A percentile compares a stretch with the other conserved stretches of the same genome.
Conservation (phyloP, 176 grass and related monocot genomes). For the Puya raimondii region DNA sequence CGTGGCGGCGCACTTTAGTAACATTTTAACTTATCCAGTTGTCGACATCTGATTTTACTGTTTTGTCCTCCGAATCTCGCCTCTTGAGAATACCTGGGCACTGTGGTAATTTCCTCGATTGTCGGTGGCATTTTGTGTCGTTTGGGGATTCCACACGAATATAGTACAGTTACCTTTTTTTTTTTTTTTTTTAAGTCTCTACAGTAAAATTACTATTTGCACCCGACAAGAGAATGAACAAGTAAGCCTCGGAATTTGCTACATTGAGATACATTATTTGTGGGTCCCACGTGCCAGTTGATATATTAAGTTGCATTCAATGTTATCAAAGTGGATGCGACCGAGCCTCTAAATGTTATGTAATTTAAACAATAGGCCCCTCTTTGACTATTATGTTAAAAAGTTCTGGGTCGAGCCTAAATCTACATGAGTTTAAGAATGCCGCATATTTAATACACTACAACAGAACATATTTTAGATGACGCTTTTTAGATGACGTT, state of each 20-base stretch:
- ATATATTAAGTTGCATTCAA: too few relatives aligned
- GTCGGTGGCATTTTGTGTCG: background rate
- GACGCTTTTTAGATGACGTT: too few relatives aligned
- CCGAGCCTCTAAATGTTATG: too few relatives aligned
- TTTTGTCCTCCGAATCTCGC: slow-evolving; percentile 10
- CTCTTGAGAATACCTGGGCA: background rate
- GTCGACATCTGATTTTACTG: background rate
- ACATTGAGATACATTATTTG: background rate
- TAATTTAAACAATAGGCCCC: too few relatives aligned
- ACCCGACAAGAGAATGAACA: background rate
- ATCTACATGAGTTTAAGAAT: too few relatives aligned
- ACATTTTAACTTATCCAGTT: background rate
- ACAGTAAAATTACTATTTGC: background rate
- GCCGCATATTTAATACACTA: too few relatives aligned
- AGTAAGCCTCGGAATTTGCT: background rate
- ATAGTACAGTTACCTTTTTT: background rate
- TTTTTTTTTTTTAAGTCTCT: background rate
- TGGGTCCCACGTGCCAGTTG: background rate
- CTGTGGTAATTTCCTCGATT: background rate
- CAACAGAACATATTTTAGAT: too few relatives aligned
- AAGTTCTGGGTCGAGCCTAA: too few relatives aligned
- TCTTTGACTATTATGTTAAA: too few relatives aligned
- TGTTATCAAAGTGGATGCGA: too few relatives aligned
- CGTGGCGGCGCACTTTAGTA: background rate
- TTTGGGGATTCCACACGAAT: background rate